Base-by-base conservation (phyloP, 176 grass and related monocot species). In the Dactylis glomerata region DNA sequence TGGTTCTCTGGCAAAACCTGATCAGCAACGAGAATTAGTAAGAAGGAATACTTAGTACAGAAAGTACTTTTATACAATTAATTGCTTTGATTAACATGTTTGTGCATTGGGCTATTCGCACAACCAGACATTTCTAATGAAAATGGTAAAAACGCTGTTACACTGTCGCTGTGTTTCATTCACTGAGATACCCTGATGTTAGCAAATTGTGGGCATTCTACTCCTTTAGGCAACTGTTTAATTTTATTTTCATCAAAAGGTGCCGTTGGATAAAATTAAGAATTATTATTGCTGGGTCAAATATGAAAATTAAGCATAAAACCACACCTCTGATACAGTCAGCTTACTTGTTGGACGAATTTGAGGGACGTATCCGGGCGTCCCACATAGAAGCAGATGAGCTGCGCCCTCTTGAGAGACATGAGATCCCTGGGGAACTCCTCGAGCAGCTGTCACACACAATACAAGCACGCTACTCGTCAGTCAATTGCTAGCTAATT, bases 1-100 rank as follows among this genome's bases (percentile, higher is more conserved):
- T 92, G 67, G 41, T 94, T 94, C 61, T 92, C 31, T 36, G 79
- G 78, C 61, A 94, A 87, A 77, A 94, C 90, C 92, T 94, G 78
- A 73, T 72, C 46, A 86, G 19, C 17, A 70, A 30, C 0, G 9
- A 85, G 23, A 85, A 85, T 76, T 68, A 69, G 24, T 32, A 50
- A 61, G 56, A 47, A 72, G 68, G 1, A 66, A 57, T 58, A 0
- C 5, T 10, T 50, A 22, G 4, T 9, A 67, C 26, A 28, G 33
- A 6, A 6, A 14, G 32, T 71, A 61, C 19, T 17, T 49, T 41
- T 1, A 67, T 41, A 27, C 11, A 24, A 28, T 0, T 0, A 32
- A 2, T 0, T 46, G 8, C 20, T 22, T 58, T 68, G 8, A 81
- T 12, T 83, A n/a, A n/a, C n/a, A n/a, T n/a, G n/a, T 26, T 72